Conservation (phyloP, 805 yeast species). For the Starmera pachycereana region DNA sequence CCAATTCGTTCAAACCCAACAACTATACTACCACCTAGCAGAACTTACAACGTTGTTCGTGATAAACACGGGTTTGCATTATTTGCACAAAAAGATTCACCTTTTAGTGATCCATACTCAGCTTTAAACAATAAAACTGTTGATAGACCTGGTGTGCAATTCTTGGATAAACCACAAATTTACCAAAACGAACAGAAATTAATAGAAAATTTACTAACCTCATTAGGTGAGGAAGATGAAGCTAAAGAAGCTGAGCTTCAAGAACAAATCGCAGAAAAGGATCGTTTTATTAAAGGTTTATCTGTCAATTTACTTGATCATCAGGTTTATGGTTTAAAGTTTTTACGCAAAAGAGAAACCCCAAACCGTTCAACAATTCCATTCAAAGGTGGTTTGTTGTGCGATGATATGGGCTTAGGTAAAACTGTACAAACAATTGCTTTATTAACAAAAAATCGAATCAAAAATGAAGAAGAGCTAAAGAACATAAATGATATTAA, state of each 20-base stretch:
- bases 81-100: conserved; percentile 11
- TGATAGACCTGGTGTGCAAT: conserved; percentile 10
- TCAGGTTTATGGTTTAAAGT: conserved; percentile 34
- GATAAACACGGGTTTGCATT: conserved; percentile 9
- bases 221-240: conserved; percentile 8
- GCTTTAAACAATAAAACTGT: conserved; percentile 7
- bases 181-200: conserved; percentile 5
- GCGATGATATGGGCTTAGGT: conserved; percentile 90
- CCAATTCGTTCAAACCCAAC: too few relatives aligned
- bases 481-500: conserved; percentile 4
- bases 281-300: conserved; percentile 25
- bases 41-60: conserved; percentile 2
- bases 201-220: conserved; percentile 7
- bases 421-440: conserved; percentile 76
- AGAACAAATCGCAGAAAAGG: conserved; percentile 11
- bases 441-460: conserved; percentile 28
- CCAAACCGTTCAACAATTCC: conserved; percentile 5
- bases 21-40: too few relatives aligned
- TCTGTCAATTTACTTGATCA: conserved; percentile 31
- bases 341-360: conserved; percentile 29
- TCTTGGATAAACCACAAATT: conserved; percentile 8
- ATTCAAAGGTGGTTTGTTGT: conserved; percentile 49
- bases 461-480: conserved; percentile 6
- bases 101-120: conserved; percentile 16
- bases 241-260: conserved; percentile 7